Evolutionary conservation across 108 stramenopile species (phyloP).

Genomic region (Cylindrotheca closterium): DNA sequence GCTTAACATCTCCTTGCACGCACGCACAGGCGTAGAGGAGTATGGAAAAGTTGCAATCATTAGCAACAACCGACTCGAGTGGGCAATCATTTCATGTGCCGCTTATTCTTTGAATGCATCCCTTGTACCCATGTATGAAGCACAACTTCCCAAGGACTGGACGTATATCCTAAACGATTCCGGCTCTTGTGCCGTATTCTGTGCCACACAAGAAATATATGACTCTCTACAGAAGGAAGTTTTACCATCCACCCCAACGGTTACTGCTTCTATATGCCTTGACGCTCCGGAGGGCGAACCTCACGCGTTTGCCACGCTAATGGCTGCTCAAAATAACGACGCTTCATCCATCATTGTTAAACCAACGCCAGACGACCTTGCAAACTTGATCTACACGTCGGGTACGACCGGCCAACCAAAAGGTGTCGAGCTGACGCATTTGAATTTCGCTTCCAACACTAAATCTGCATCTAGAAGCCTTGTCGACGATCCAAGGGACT

Average conservation of each 20-base stretch:
- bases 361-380: slow-evolving; percentile 84
- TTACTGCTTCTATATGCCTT: slow-evolving; percentile 71
- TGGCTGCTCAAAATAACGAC: slow-evolving; percentile 47
- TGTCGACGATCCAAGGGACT: slow-evolving; percentile 67
- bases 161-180: slow-evolving; percentile 93
- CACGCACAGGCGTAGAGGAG: slow-evolving; percentile 60
- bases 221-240: slow-evolving; percentile 66
- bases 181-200: slow-evolving; percentile 63
- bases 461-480: slow-evolving; percentile 64
- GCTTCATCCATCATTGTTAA: slow-evolving; percentile 30
- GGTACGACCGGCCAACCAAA: slow-evolving; percentile 89
- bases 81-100: slow-evolving; percentile 87
- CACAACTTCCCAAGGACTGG: slow-evolving; percentile 93
- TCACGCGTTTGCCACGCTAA: slow-evolving; percentile 66
- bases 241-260: slow-evolving; percentile 58
- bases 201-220: slow-evolving; percentile 84
- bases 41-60: slow-evolving; percentile 86
- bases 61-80: slow-evolving; percentile 91
- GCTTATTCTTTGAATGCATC: slow-evolving; percentile 89
- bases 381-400: slow-evolving; percentile 93
- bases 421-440: slow-evolving; percentile 87
- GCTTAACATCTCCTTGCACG: too few species aligned
- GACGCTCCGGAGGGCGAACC: slow-evolving; percentile 69
- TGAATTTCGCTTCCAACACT: slow-evolving; percentile 85
- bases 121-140: slow-evolving; percentile 97